Conservation (phyloP, 352 stramenopile genomes). For the Phytophthora syringae region DNA sequence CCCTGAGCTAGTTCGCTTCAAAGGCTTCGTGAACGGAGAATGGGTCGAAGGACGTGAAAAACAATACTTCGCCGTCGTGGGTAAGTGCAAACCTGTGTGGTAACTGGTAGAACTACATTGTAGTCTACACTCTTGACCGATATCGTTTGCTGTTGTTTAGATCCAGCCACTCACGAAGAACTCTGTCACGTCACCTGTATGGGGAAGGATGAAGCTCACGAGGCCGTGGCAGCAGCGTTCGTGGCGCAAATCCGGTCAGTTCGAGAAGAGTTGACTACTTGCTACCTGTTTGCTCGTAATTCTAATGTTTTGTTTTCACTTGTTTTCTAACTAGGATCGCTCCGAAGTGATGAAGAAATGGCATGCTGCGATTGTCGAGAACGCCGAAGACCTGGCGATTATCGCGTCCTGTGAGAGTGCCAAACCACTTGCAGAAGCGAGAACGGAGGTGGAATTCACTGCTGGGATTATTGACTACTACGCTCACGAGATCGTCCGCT, state of each 20-base stretch:
- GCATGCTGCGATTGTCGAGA: conserved; percentile 53
- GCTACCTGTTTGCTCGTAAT: no score
- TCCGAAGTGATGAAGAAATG: conserved; percentile 69
- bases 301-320: neutral
- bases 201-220: conserved; percentile 54
- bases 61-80: conserved; percentile 52
- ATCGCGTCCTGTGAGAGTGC: conserved; percentile 96
- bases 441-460: conserved; percentile 93
- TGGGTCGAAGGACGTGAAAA: conserved; percentile 54
- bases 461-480: conserved; percentile 95
- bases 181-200: conserved; percentile 64
- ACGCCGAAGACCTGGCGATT: conserved; percentile 71
- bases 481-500: conserved; percentile 91
- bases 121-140: neutral
- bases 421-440: conserved; percentile 94
- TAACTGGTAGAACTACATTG: no score
- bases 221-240: conserved; percentile 63
- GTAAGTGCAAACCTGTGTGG: conserved; percentile 10
- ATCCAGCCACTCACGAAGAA: conserved; percentile 61
- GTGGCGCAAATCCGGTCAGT: conserved; percentile 53
- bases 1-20: conserved; percentile 57
- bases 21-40: conserved; percentile 64
- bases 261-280: no score
- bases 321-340: conserved; percentile 16
- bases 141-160: conserved; percentile 24